Evolutionary conservation across 805 yeast genomes (phyloP), one percentile per base, ranked within the genome.

Genomic region (Starmera dryadoides): DNA sequence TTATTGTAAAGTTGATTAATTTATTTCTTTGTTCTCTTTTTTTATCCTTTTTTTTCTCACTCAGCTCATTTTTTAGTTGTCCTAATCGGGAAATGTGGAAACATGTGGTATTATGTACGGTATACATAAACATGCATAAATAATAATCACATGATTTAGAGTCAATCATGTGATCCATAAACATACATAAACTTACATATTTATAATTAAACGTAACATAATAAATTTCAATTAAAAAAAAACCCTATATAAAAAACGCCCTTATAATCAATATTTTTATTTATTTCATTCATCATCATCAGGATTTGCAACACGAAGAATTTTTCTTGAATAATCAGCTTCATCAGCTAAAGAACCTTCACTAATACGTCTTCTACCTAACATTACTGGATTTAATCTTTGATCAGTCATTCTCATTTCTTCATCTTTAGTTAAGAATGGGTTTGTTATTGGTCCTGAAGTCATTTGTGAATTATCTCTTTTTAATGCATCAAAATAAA

Each of bases 281-380:
- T 25, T 25, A n/a, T 25, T 25, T 25, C n/a, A 15, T 30, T 30
- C 32, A 30, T 44, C 48, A 47, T 73, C 79, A 58, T 86, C 95
- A 1, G 96, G 96, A 53, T 89, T 89, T 26, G 95, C 89, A 11
- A 89, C 95, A 43, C 87, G 81, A 35, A 89, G 67, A 16, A 86
- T 79, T 63, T 86, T 86, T 55, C 88, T 69, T 36, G 85, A 72
- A 61, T 81, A 85, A 58, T 86, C 93, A 4, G 86, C 77, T 45
- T 84, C 94, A 58, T 87, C 94, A 10, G 94, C 89, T 39, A 89
- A 66, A 3, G 91, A 79, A 4, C 96, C 96, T 52, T 85, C 91
- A 51, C 88, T 79, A 44, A 86, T 69, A 47, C 96, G 69, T 53
- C 95, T 77, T 55, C 89, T 77, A 30, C 94, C 95, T 59, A 84